Percentiles rank a stretch among this genome's conserved stretches.
Conservation (phyloP, 2,329 filamentous ascomycete species). For the Cercospora brassicicola region DNA sequence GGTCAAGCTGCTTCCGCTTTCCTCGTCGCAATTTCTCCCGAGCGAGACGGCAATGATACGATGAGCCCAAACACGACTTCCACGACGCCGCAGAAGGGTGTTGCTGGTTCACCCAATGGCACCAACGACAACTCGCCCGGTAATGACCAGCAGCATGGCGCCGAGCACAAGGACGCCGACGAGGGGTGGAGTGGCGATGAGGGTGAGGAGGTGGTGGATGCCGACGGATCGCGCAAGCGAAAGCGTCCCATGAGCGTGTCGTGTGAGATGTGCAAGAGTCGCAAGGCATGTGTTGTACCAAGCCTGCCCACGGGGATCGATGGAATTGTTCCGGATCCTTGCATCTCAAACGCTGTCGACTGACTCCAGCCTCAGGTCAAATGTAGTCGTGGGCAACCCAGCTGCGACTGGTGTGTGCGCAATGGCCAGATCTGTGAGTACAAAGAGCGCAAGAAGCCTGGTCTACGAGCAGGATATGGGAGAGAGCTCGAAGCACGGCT, state of each 20-base stretch:
- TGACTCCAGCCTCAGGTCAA: conserved; percentile 46
- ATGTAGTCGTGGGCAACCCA: conserved; percentile 73
- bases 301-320: not conserved
- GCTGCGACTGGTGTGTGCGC: conserved; percentile 71
- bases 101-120: conserved; percentile 24
- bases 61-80: conserved; percentile 14
- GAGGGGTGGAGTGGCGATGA: conserved; percentile 44
- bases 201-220: conserved; percentile 40
- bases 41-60: not conserved
- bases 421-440: conserved; percentile 68
- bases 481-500: conserved; percentile 61
- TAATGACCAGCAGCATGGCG: conserved; percentile 5
- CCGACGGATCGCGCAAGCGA: conserved; percentile 47
- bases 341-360: not conserved
- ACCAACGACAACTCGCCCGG: conserved; percentile 20
- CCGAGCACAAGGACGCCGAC: conserved; percentile 33
- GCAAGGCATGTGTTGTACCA: conserved; percentile 60
- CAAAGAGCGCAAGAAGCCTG: conserved; percentile 69
- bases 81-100: conserved; percentile 16
- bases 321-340: conserved; percentile 3
- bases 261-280: conserved; percentile 75
- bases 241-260: conserved; percentile 51
- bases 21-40: conserved; percentile 21
- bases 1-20: conserved; percentile 17
- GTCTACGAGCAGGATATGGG: conserved; percentile 56